Evolutionary conservation across 2,329 filamentous ascomycete genomes (phyloP), one percentile per base, ranked within the genome.

Genomic region (Calonectria montana): DNA sequence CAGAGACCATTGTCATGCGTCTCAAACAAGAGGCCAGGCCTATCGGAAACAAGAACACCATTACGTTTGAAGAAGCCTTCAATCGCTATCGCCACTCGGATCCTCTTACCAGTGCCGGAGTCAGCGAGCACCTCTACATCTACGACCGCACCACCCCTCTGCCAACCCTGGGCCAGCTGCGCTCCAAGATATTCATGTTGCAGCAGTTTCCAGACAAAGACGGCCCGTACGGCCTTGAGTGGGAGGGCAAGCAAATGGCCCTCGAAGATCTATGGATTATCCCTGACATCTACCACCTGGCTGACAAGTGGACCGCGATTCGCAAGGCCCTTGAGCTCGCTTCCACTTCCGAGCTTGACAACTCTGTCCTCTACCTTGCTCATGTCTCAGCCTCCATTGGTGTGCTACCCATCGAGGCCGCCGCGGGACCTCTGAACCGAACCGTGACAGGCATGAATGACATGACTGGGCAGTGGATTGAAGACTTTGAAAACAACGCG

Each of bases 231-330:
- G 87, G 87, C 66, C 73, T 87, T 53, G 78, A 80, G 39, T 89
- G 87, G 87, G 81, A 83, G 39, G 85, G 85, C 10, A 70, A 77
- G 3, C 84, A 85, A 73, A 86, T 88, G 82, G 73, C 78, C 2
- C 83, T 89, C 48, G 86, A 88, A 76, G 87, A 88, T 78, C 74
- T 82, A 39, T 88, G 85, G 84, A 82, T 85, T 74, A 83, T 88
- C 59, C 81, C 83, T 0, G 82, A 85, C 74, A 75, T 86, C 7
- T 78, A 82, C 18, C 82, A 84, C 72, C 83, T 89, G 5, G 80
- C 83, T n/a, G 80, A 84, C 69, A 88, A 88, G 77, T 88, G 86
- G 86, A 78, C 76, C 15, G 84, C 85, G 61, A 84, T 88, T 68
- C 80, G 81, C 41, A 73, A 79, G 37, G 85, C 85, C 16, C 81